Base-by-base conservation (phyloP, 805 yeast species). In the Ogataea wickerhamii region DNA sequence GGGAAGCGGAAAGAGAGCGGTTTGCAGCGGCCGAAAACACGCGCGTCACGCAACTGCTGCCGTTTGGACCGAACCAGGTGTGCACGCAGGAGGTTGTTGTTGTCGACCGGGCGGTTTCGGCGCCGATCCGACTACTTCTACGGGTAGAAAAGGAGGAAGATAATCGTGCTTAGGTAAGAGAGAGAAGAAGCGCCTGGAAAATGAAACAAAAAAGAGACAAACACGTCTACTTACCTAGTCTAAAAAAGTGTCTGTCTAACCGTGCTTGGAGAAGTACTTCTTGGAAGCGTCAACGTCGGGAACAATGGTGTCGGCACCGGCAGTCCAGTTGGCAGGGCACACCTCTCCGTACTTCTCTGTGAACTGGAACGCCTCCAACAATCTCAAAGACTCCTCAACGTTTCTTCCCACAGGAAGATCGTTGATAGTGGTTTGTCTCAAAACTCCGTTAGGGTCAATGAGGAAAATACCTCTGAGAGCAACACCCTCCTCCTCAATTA, bases 321-420 rank as follows among this genome's bases (percentile, higher is more conserved):
- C 82, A 42, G 82, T 78, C 98, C 98, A 91, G 94, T 91, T 93
- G 66, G 98, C 97, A 61, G 98, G 98, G 76, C 97, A 89, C 54
- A 91, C 98, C 75, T 94, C 96, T 74, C 98, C 98, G 81, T 93
- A 76, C 76, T 87, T 85, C 70, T 89, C 98, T 60, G 96, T 86
- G 89, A 95, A 93, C 76, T 91, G 96, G 96, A 93, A 93, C 56
- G 97, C 99, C 67, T 93, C 98, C 49, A 93, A 78, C 64, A 93
- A 80, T 82, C 99, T 89, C 64, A 87, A 76, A 53, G 97, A 84
- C 80, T 93, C 99, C 53, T 89, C 97, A 55, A 93, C 98, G 62
- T 86, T 84, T 79, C 98, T 88, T 68, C 98, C 98, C 55, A 93
- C 99, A 68, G 98, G 96, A 68, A 91, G 83, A 71, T 93, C 98